These are phyloP conservation scores for Clausena lansium DNA, from an alignment of 345 rosid species.

Conservation along the genomic window DNA sequence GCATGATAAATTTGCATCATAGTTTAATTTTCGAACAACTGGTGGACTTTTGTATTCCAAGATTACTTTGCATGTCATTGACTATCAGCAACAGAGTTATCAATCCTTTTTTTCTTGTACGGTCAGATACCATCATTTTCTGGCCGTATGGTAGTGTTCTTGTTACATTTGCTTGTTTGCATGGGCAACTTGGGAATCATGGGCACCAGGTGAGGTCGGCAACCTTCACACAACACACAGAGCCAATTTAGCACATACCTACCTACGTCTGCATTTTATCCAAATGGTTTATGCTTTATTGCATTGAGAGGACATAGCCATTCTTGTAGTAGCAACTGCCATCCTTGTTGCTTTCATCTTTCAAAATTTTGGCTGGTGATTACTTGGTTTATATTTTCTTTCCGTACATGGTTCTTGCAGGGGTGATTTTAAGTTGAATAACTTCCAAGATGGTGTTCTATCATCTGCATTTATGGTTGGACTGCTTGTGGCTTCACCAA, in stretches of 20 bases:
- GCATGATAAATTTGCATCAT: neutral
- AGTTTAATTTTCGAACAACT: neutral
- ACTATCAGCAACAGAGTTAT: neutral
- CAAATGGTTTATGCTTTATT: neutral
- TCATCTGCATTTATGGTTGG: constrained; percentile 99
- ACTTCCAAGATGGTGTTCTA: constrained; percentile 90
- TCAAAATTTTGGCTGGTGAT: constrained; percentile 9
- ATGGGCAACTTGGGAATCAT: neutral
- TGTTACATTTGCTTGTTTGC: neutral
- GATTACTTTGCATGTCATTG: neutral
- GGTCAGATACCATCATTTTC: neutral
- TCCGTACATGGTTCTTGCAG: constrained; percentile 34
- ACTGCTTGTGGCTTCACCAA: constrained; percentile 85
- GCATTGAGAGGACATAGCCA: neutral
- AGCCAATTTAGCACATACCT: neutral
- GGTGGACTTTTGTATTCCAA: neutral
- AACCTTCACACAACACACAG: neutral
- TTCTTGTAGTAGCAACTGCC: neutral
- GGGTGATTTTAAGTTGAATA: constrained; percentile 73
- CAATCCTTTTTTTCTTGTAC: neutral
- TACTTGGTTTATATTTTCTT: neutral
- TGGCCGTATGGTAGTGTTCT: neutral
- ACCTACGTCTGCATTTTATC: neutral
- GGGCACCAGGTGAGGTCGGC: neutral
- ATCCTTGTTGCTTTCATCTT: neutral